Base-by-base conservation (phyloP, 140 eudicot genomes). In the Ambrosia hybrid region DNA sequence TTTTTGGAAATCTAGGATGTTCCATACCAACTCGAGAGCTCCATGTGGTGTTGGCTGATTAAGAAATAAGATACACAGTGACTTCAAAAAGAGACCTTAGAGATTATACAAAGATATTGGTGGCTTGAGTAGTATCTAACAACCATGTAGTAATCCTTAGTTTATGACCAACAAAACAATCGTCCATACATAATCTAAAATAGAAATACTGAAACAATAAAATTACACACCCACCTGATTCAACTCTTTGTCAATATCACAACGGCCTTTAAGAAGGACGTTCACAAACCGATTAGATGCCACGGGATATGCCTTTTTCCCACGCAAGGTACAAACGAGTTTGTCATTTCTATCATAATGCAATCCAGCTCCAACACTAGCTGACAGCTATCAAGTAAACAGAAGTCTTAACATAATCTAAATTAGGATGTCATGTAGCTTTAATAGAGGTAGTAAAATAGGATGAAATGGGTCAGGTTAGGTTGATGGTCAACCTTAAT, bases 21-120 rank as follows among this genome's bases (percentile, higher is more conserved):
- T 72, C 96, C 95, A 88, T 43, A 79, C 76, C 79, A 94, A 81
- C 74, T 94, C 99, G 21, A 94, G 86, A 65, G 89, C 90, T 49
- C 89, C 99, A 65, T 69, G 77, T 61, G 90, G 81, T 36, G 76
- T 81, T 64, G 76, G 79, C 99, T 94, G 84, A 30, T 76, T 73
- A 58, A 63, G 71, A 65, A 6, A 48, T 53, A 53, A 57, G 70
- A 67, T 33, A 26, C 63, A 49, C 61, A 59, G 66, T 45, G 21
- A 63, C 7, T 21, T n/a, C 57, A 62, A 1, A 66, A 74, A 21
- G 26, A 21, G 26, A 21, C 26, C 26, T 21, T 21, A 21, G 26
- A 21, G 26, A 21, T 21, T 21, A 21, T 1, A 21, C 26, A 21
- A 21, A 21, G 26, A 21, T 21, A 21, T 21, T 21, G 26, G 26